phyloP scores from a whole-genome alignment of 1,284 basidiomycete genomes.

The Ceratobasidium sp. region DNA sequence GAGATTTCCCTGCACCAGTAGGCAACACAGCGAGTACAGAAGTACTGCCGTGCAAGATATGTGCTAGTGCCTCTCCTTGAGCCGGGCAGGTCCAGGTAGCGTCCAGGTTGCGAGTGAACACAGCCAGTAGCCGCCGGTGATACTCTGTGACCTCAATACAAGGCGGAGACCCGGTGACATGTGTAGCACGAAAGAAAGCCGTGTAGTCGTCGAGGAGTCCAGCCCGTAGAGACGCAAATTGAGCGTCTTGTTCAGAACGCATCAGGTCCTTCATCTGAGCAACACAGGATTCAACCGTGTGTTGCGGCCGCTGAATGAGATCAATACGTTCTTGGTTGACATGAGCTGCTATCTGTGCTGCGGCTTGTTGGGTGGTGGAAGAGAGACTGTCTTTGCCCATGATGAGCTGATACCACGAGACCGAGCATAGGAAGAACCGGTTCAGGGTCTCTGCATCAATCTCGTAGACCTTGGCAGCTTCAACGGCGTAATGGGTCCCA shows the following conservation, averaged over 20 bases:
- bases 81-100: not conserved
- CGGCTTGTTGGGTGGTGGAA: no score
- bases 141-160: not conserved
- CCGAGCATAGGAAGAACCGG: constrained; percentile 8
- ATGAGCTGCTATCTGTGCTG: no score
- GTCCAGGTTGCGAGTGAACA: not conserved
- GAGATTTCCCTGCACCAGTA: constrained; percentile 2
- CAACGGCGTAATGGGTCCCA: not conserved
- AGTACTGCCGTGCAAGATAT: not conserved
- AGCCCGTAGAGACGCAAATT: no score
- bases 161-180: no score
- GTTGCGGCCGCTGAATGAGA: no score
- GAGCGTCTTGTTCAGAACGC: no score
- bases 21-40: not conserved
- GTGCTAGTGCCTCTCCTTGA: not conserved
- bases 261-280: no score
- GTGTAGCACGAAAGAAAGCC: no score
- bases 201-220: no score
- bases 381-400: not conserved
- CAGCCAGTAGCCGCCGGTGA: not conserved
- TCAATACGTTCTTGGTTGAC: no score
- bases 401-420: not conserved
- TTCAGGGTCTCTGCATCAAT: not conserved
- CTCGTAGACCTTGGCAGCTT: not conserved
- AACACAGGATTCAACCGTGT: no score